A percentile compares a stretch with the other conserved stretches of the same genome.
Conservation (phyloP, 768 basidiomycete genomes). For the Collybia nuda region DNA sequence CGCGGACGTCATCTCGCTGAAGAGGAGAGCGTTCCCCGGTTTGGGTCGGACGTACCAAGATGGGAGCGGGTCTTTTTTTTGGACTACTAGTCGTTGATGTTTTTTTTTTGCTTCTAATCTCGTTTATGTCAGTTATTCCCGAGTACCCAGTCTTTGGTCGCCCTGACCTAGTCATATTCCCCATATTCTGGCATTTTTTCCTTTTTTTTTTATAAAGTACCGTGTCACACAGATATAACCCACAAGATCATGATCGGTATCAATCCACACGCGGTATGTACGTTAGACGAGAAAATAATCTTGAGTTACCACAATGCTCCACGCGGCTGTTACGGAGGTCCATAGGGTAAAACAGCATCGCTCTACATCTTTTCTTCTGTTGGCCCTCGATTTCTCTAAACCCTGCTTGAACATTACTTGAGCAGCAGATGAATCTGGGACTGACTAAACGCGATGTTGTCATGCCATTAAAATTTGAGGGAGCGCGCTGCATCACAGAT, state of each 20-base stretch:
- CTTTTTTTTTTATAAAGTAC: neutral
- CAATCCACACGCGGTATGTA: neutral
- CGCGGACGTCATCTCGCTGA: conserved; percentile 3
- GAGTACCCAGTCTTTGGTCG: neutral
- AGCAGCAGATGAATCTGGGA: too few relatives aligned
- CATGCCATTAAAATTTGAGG: too few relatives aligned
- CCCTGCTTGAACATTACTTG: too few relatives aligned
- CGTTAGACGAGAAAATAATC: conserved; percentile 1
- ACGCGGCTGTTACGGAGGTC: too few relatives aligned
- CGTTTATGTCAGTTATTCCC: neutral
- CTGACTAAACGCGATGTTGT: too few relatives aligned
- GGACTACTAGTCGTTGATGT: neutral
- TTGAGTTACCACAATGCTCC: neutral
- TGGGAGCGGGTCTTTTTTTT: neutral
- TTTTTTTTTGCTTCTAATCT: neutral
- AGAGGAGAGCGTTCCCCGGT: neutral
- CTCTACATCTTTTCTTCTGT: too few relatives aligned
- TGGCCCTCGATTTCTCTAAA: too few relatives aligned
- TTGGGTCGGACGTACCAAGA: neutral
- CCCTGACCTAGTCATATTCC: neutral
- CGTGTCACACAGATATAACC: neutral
- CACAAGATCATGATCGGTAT: neutral
- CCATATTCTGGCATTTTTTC: neutral
- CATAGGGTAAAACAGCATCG: too few relatives aligned
- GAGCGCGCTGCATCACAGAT: too few relatives aligned